A percentile compares a stretch with the other conserved stretches of the same genome.
phyloP scores from a whole-genome alignment of 257 asterid genomes.

The Striga asiatica region DNA sequence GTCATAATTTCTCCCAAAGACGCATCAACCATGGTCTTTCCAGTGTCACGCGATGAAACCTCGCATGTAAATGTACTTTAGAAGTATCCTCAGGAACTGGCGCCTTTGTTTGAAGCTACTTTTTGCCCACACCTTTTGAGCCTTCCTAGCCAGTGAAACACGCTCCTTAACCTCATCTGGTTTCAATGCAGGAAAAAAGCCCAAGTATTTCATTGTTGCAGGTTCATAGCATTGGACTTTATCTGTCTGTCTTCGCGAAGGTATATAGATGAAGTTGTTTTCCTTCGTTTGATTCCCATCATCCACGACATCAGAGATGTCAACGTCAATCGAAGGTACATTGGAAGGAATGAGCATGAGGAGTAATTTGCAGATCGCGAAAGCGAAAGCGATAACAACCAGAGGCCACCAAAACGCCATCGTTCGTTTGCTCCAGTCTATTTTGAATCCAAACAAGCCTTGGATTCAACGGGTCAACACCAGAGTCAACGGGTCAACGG shows the following conservation, averaged over 20 bases:
- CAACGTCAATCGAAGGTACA: constrained; percentile 84
- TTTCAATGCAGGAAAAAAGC: constrained; percentile 68
- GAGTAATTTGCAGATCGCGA: constrained; percentile 70
- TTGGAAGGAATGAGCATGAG: constrained; percentile 80
- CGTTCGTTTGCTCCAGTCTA: constrained; percentile 12
- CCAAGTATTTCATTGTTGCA: constrained; percentile 93
- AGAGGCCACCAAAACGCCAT: constrained; percentile 98
- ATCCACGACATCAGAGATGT: constrained; percentile 84
- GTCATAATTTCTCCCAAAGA: constrained; percentile 98
- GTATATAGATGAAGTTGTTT: constrained; percentile 81
- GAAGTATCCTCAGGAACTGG: constrained; percentile 79
- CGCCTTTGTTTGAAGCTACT: constrained; percentile 97
- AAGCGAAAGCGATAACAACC: constrained; percentile 54
- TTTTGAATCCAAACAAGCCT: constrained; percentile 6
- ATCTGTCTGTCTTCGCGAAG: constrained; percentile 90
- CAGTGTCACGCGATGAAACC: constrained; percentile 97
- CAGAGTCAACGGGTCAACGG: too few species aligned
- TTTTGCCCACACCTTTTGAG: constrained; percentile 84
- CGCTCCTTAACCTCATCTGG: constrained; percentile 91
- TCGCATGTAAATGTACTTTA: constrained; percentile 96
- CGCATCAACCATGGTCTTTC: constrained; percentile 97
- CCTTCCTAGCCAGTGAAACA: constrained; percentile 76
- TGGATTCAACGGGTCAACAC: constrained; percentile 24
- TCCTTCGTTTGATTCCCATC: constrained; percentile 80
- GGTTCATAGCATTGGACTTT: constrained; percentile 98